Evolutionary conservation across 2,329 filamentous ascomycete genomes (phyloP).

Genomic region (Tolypocladium album): DNA sequence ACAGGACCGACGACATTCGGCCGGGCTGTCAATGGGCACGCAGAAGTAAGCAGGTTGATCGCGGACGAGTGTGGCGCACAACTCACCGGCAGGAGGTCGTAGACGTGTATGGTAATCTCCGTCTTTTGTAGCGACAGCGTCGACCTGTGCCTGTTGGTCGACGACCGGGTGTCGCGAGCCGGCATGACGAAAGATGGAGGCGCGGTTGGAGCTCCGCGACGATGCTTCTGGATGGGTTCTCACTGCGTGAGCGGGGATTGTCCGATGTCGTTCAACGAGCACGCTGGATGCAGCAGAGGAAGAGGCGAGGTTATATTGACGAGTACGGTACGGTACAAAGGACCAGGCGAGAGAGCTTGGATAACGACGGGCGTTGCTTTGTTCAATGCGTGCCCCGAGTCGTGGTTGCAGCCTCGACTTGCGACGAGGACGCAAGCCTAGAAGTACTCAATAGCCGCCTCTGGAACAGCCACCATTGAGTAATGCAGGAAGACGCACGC

Average conservation of each 20-base stretch:
- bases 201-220: neutral
- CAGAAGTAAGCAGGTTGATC: neutral
- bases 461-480: neutral
- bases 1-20: conserved; percentile 63
- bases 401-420: neutral
- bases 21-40: conserved; percentile 43
- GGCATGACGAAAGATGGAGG: conserved; percentile 11
- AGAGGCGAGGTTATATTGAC: neutral
- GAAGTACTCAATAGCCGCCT: neutral
- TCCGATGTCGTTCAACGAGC: neutral
- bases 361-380: neutral
- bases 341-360: neutral
- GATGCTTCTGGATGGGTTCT: neutral
- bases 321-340: neutral
- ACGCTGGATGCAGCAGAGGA: neutral
- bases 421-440: neutral
- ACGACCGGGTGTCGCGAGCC: conserved; percentile 13
- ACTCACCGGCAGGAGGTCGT: conserved; percentile 62
- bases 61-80: neutral
- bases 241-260: neutral
- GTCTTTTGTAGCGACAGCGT: conserved; percentile 62
- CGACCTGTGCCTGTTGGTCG: conserved; percentile 41
- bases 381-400: neutral
- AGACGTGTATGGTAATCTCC: conserved; percentile 66
- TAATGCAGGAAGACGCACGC: neutral